Percentiles rank a stretch among this genome's conserved stretches.
These are phyloP conservation scores for Tylopilus rubrobrunneus DNA, from an alignment of 768 basidiomycete species.

Conservation along the genomic window DNA sequence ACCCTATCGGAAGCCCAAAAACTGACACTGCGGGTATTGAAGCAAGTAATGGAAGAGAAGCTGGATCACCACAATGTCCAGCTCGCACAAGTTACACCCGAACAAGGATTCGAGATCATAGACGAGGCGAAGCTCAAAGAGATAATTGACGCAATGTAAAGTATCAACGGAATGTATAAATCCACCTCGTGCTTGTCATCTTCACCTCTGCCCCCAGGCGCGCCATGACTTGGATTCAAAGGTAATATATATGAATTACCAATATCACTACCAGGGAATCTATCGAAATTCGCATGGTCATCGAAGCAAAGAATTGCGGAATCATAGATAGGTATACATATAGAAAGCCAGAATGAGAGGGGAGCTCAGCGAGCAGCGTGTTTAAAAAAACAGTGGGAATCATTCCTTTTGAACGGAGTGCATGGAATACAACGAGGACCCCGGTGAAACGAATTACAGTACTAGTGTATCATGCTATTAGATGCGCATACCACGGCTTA, in stretches of 20 bases:
- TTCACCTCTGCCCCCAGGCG: neutral
- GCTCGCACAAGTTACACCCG: slow-evolving; percentile 87
- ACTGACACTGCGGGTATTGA: slow-evolving; percentile 83
- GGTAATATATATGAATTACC: neutral
- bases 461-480: slow-evolving; percentile 13
- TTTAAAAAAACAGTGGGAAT: slow-evolving; percentile 13
- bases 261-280: neutral
- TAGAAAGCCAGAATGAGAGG: neutral
- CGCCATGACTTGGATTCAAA: neutral
- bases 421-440: slow-evolving; percentile 16
- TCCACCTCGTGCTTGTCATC: neutral
- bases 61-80: slow-evolving; percentile 98
- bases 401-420: slow-evolving; percentile 8
- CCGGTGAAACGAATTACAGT: slow-evolving; percentile 11
- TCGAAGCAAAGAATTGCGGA: slow-evolving; percentile 7
- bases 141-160: slow-evolving; percentile 80
- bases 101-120: slow-evolving; percentile 86
- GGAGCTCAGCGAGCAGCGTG: neutral
- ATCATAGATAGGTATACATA: slow-evolving; percentile 28
- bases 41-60: slow-evolving; percentile 99
- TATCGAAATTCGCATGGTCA: slow-evolving; percentile 2
- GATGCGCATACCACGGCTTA: slow-evolving; percentile 10
- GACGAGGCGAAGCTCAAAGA: slow-evolving; percentile 76
- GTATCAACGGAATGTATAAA: slow-evolving; percentile 15
- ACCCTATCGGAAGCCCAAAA: slow-evolving; percentile 83